phyloP scores from a whole-genome alignment of 2,329 filamentous ascomycete genomes.

The Grosmannia huntii region DNA sequence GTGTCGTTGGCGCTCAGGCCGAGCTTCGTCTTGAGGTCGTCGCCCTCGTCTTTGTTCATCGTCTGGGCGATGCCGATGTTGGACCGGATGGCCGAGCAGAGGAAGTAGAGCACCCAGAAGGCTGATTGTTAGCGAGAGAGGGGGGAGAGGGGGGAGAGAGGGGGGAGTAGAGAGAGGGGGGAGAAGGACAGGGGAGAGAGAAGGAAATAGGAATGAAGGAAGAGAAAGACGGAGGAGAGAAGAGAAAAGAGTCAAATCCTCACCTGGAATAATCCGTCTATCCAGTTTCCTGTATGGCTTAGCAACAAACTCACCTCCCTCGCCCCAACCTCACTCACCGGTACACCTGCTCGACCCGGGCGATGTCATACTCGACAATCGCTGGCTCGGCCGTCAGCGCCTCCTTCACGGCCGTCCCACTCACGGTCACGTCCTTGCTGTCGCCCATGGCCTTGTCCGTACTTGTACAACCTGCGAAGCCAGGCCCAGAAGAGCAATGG shows the following conservation, averaged over 20 bases:
- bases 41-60: slow-evolving; percentile 61
- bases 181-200: too few species aligned
- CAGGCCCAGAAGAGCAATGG: slow-evolving; percentile 37
- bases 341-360: slow-evolving; percentile 43
- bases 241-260: too few species aligned
- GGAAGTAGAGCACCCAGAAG: slow-evolving; percentile 84
- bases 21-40: slow-evolving; percentile 64
- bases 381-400: not conserved
- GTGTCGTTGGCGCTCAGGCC: slow-evolving; percentile 61
- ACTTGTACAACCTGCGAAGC: not conserved
- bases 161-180: too few species aligned
- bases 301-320: not conserved
- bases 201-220: too few species aligned
- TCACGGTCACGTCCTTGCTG: too few species aligned
- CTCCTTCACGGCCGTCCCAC: not conserved
- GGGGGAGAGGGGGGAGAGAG: too few species aligned
- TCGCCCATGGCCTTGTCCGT: too few species aligned
- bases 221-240: too few species aligned
- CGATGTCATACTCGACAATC: slow-evolving; percentile 32
- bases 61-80: slow-evolving; percentile 92
- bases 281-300: slow-evolving; percentile 33
- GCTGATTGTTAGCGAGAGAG: slow-evolving; percentile 37
- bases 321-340: slow-evolving; percentile 16
- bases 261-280: slow-evolving; percentile 45
- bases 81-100: slow-evolving; percentile 82